phyloP scores from a whole-genome alignment of 305 asterid species.

The Solanum hybrid region DNA sequence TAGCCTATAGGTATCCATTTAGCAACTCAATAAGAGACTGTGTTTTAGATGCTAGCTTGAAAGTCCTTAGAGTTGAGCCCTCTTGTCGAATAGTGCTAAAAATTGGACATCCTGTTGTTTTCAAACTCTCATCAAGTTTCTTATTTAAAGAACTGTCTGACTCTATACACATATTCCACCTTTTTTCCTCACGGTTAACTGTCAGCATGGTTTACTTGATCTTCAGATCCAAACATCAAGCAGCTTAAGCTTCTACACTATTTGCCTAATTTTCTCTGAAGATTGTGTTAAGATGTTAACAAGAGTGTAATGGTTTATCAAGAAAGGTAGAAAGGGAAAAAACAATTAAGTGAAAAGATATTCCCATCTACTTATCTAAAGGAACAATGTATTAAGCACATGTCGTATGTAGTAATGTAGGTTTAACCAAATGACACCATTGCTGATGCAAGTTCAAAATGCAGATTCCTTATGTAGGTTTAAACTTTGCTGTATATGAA shows the following conservation, averaged over 20 bases:
- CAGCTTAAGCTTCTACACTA: not conserved
- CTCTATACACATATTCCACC: not conserved
- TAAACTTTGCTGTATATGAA: slow-evolving; percentile 28
- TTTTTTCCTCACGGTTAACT: not conserved
- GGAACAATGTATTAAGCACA: not conserved
- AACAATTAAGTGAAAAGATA: not conserved
- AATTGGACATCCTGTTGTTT: not conserved
- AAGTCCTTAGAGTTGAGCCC: not conserved
- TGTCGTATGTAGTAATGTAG: not conserved
- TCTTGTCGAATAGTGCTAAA: not conserved
- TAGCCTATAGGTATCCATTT: not conserved
- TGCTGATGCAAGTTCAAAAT: slow-evolving; percentile 4
- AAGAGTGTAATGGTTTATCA: not conserved
- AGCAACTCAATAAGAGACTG: not conserved
- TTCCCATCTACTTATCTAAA: not conserved
- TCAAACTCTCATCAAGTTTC: not conserved
- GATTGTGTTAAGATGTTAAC: not conserved
- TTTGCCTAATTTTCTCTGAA: not conserved
- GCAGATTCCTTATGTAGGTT: slow-evolving; percentile 33
- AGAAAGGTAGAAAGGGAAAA: not conserved
- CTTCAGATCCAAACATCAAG: not conserved
- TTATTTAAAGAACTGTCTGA: not conserved
- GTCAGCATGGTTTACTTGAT: not conserved
- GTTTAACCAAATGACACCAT: not conserved
- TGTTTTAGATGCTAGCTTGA: not conserved